phyloP scores from a whole-genome alignment of 2,329 filamentous ascomycete genomes.

The Plenodomus tracheiphilus region DNA sequence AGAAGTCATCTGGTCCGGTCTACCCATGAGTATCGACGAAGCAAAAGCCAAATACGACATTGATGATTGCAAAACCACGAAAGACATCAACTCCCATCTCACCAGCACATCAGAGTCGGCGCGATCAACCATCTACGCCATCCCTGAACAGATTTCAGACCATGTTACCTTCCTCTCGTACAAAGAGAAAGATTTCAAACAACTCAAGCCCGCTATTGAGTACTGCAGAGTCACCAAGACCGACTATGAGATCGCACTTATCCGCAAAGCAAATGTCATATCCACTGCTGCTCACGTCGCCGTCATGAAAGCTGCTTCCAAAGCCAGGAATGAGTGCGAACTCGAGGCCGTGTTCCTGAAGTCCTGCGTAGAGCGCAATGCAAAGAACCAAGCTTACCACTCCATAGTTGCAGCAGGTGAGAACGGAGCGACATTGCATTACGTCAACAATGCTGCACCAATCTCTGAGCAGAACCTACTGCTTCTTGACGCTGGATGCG shows the following conservation, averaged over 20 bases:
- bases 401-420: conserved; percentile 82
- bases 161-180: conserved; percentile 73
- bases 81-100: conserved; percentile 75
- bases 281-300: conserved; percentile 76
- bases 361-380: conserved; percentile 72
- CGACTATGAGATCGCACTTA: conserved; percentile 79
- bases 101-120: conserved; percentile 56
- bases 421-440: conserved; percentile 84
- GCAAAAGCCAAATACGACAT: conserved; percentile 68
- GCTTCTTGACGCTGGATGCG: conserved; percentile 78
- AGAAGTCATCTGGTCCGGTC: conserved; percentile 88
- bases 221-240: conserved; percentile 80
- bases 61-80: conserved; percentile 73
- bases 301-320: conserved; percentile 65
- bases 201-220: conserved; percentile 70
- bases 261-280: conserved; percentile 79
- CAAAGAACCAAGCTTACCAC: conserved; percentile 83
- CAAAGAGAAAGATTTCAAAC: conserved; percentile 62
- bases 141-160: conserved; percentile 75
- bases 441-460: conserved; percentile 60
- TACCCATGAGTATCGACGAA: conserved; percentile 76
- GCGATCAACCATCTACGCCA: conserved; percentile 68
- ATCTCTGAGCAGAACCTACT: conserved; percentile 70
- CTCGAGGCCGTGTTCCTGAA: conserved; percentile 81
- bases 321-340: conserved; percentile 76